A percentile compares a stretch with the other conserved stretches of the same genome.
Evolutionary conservation across 352 stramenopile species (phyloP).

Genomic region (Pythium sp.): DNA sequence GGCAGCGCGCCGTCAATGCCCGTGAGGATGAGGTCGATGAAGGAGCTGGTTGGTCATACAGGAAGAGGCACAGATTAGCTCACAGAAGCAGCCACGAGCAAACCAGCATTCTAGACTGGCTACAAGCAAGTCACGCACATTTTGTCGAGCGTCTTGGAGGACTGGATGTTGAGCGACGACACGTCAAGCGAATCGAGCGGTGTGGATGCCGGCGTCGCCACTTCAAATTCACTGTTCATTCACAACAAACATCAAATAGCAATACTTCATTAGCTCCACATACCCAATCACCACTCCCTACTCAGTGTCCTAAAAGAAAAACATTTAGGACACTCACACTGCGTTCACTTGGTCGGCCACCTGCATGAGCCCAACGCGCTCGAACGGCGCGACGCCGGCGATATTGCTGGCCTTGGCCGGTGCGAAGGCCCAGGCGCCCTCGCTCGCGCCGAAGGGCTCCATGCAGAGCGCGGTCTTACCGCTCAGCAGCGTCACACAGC

Average conservation of each 20-base stretch:
- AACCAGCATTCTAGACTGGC: too few relatives aligned
- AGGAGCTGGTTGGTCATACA: conserved; percentile 12
- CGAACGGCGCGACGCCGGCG: conserved; percentile 53
- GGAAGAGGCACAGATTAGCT: too few relatives aligned
- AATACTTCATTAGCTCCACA: neutral
- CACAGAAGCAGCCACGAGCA: too few relatives aligned
- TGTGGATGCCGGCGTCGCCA: conserved; percentile 26
- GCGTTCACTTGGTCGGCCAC: conserved; percentile 42
- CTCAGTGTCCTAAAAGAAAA: neutral
- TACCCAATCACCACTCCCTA: neutral
- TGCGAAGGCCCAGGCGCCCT: conserved; percentile 49
- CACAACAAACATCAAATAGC: neutral
- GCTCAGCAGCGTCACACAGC: conserved; percentile 63
- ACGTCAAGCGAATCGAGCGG: conserved; percentile 52
- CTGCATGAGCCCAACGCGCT: conserved; percentile 70
- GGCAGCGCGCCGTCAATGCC: conserved; percentile 52
- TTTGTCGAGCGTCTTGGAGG: conserved; percentile 36
- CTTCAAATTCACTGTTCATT: conserved; percentile 36
- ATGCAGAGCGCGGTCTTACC: conserved; percentile 66
- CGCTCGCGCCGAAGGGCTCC: conserved; percentile 40
- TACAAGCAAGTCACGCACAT: conserved; percentile 20
- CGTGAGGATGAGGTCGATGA: conserved; percentile 40
- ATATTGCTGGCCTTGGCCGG: conserved; percentile 48
- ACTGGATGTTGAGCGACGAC: conserved; percentile 68
- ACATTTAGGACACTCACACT: conserved; percentile 24